Percentiles rank a stretch among this genome's conserved stretches.
These are phyloP conservation scores for Tricholoma sp. DNA, from an alignment of 768 basidiomycete species.

Conservation along the genomic window DNA sequence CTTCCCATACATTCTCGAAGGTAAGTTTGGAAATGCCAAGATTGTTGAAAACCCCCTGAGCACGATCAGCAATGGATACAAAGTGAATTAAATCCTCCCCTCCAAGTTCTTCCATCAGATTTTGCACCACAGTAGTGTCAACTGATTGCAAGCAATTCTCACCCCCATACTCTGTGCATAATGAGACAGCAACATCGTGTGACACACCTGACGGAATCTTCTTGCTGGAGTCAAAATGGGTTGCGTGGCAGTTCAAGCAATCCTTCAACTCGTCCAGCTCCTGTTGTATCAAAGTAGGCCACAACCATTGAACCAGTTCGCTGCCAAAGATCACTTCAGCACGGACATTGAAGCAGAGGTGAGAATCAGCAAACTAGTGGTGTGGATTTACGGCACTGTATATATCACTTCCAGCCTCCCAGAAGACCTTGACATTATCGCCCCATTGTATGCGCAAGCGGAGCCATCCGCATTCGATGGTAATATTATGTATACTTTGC, in stretches of 20 bases:
- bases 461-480: constrained; percentile 27
- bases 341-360: not conserved
- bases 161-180: constrained; percentile 13
- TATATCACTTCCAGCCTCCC: constrained; percentile 9
- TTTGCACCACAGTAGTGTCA: constrained; percentile 12
- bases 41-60: not conserved
- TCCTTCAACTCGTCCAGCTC: constrained; percentile 18
- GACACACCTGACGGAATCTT: constrained; percentile 19
- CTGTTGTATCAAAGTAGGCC: constrained; percentile 22
- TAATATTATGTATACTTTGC: not conserved
- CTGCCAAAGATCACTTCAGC: constrained; percentile 8
- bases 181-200: constrained; percentile 16
- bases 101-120: constrained; percentile 19
- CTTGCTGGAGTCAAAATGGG: constrained; percentile 17
- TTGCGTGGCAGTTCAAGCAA: constrained; percentile 13
- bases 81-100: constrained; percentile 17
- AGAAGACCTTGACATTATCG: constrained; percentile 23
- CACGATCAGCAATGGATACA: not conserved
- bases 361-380: not conserved
- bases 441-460: constrained; percentile 22
- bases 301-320: constrained; percentile 25
- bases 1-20: constrained; percentile 4
- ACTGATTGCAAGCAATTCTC: constrained; percentile 16
- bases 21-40: not conserved
- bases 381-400: not conserved